phyloP scores from a whole-genome alignment of 2,329 filamentous ascomycete genomes.

The Eutypella sp. region DNA sequence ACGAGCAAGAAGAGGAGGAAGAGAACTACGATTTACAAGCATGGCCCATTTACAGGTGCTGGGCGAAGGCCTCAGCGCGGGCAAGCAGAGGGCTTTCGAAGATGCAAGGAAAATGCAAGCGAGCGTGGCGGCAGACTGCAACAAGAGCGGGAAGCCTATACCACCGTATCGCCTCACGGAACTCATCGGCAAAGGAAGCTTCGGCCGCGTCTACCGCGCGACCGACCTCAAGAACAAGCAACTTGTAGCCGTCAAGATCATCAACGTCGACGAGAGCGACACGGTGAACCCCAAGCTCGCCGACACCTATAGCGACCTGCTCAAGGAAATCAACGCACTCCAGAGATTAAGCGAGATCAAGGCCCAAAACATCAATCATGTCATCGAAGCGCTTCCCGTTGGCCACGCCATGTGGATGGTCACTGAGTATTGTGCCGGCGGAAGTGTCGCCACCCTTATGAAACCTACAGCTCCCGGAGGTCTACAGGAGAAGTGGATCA shows the following conservation, averaged over 20 bases:
- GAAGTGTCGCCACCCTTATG: constrained; percentile 72
- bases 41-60: constrained; percentile 25
- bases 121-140: constrained; percentile 57
- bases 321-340: constrained; percentile 65
- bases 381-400: constrained; percentile 73
- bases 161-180: constrained; percentile 66
- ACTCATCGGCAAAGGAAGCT: constrained; percentile 70
- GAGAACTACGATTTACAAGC: too few species aligned
- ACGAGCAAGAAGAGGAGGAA: too few species aligned
- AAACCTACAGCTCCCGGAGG: constrained; percentile 61
- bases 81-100: constrained; percentile 52
- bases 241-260: constrained; percentile 74
- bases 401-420: constrained; percentile 83
- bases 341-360: constrained; percentile 68
- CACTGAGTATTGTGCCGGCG: constrained; percentile 80
- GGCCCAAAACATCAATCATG: constrained; percentile 74
- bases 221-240: constrained; percentile 39
- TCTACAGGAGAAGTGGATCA: constrained; percentile 66
- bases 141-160: constrained; percentile 52
- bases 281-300: constrained; percentile 59
- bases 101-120: constrained; percentile 68
- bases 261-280: constrained; percentile 77
- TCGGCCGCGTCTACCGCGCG: constrained; percentile 69
- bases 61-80: constrained; percentile 16
- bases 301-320: constrained; percentile 64